Evolutionary conservation across 495 filamentous ascomycete species (phyloP).

Genomic region (Penicillium cinerascens): DNA sequence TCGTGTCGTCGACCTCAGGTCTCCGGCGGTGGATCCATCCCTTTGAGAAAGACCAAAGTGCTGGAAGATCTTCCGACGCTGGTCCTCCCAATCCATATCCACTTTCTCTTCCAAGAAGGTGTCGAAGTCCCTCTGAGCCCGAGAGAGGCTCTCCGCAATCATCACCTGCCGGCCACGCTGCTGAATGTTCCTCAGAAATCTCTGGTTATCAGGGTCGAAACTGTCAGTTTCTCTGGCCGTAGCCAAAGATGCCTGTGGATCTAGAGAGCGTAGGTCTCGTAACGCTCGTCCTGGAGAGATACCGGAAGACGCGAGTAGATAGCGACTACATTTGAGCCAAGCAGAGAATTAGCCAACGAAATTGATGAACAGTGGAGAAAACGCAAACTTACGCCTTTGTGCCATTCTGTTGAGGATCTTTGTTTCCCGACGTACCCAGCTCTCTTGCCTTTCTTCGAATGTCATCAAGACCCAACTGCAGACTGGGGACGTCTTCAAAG

Average conservation of each 20-base stretch:
- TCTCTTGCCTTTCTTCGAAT: slow-evolving; percentile 80
- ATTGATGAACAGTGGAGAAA: background rate
- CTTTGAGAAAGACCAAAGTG: slow-evolving; percentile 85
- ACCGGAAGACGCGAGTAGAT: slow-evolving; percentile 86
- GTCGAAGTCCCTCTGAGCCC: slow-evolving; percentile 87
- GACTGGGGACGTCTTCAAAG: slow-evolving; percentile 48
- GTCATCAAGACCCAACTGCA: slow-evolving; percentile 84
- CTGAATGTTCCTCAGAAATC: slow-evolving; percentile 77
- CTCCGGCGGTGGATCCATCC: slow-evolving; percentile 44
- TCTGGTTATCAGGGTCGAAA: slow-evolving; percentile 75
- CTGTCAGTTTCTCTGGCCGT: slow-evolving; percentile 41
- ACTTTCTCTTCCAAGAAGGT: slow-evolving; percentile 89
- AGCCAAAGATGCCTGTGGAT: slow-evolving; percentile 43
- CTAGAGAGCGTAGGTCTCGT: slow-evolving; percentile 66
- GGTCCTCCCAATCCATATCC: slow-evolving; percentile 90
- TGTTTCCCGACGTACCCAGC: slow-evolving; percentile 55
- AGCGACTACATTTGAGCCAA: slow-evolving; percentile 50
- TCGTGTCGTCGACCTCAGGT: slow-evolving; percentile 33
- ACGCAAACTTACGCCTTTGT: slow-evolving; percentile 58
- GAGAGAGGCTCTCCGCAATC: slow-evolving; percentile 81
- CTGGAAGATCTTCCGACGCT: slow-evolving; percentile 86
- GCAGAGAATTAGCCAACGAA: slow-evolving; percentile 2
- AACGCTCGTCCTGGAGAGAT: slow-evolving; percentile 73
- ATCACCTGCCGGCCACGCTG: slow-evolving; percentile 88
- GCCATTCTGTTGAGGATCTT: slow-evolving; percentile 41